phyloP scores from a whole-genome alignment of 1,284 basidiomycete genomes.

The Cryptococcus maquisensis region DNA sequence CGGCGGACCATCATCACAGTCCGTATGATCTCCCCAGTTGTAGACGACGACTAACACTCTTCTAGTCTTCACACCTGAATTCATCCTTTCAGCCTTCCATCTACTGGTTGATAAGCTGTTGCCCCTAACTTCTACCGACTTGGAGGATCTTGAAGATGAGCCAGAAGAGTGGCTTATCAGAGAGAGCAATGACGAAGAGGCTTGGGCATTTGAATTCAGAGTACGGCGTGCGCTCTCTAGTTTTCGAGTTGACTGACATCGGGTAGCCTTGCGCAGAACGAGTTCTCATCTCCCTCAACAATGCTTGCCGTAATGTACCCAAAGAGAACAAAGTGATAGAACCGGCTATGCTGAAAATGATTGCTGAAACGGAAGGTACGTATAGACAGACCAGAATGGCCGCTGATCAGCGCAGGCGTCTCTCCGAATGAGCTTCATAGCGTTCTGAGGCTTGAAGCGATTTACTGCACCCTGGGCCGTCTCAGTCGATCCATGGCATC shows the following conservation, averaged over 20 bases:
- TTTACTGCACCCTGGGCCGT: conserved; percentile 83
- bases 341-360: conserved; percentile 62
- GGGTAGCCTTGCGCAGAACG: conserved; percentile 74
- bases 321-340: conserved; percentile 54
- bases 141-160: conserved; percentile 73
- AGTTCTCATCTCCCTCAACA: conserved; percentile 71
- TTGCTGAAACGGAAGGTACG: conserved; percentile 58
- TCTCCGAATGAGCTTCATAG: conserved; percentile 57
- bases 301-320: conserved; percentile 63
- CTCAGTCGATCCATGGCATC: conserved; percentile 61
- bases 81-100: conserved; percentile 72
- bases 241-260: conserved; percentile 1
- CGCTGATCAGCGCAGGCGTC: conserved; percentile 21
- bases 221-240: conserved; percentile 52
- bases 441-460: conserved; percentile 74
- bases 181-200: conserved; percentile 73
- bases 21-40: conserved; percentile 9
- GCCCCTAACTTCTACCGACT: conserved; percentile 69
- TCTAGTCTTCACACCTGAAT: conserved; percentile 65
- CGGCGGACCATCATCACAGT: conserved; percentile 43
- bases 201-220: conserved; percentile 83
- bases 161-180: conserved; percentile 85
- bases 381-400: neutral
- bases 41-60: neutral
- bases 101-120: conserved; percentile 76